Conservation (phyloP, 371 early-diverging fungal genomes). For the Mucor mucedo region DNA sequence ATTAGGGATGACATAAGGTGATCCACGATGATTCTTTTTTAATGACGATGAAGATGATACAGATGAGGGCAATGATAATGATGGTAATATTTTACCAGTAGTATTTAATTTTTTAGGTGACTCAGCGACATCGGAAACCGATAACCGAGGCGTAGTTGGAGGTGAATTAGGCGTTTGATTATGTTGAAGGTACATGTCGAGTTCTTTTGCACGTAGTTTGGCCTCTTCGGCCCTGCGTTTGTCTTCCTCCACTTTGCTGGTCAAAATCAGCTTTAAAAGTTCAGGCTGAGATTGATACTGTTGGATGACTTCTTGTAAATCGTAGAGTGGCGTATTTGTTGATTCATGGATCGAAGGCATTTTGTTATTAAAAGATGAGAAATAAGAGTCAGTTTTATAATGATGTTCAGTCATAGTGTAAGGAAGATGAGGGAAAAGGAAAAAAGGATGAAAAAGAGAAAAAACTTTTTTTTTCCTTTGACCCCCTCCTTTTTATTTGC, state of each 20-base stretch:
- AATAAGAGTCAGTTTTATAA: constrained; percentile 10
- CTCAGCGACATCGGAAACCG: not conserved
- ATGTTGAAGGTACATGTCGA: constrained; percentile 47
- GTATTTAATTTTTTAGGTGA: constrained; percentile 1
- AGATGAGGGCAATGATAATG: constrained; percentile 8
- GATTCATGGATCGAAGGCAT: constrained; percentile 2
- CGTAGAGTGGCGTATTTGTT: constrained; percentile 28
- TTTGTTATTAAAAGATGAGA: constrained; percentile 1
- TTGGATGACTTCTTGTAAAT: constrained; percentile 62
- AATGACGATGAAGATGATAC: not conserved
- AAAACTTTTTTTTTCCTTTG: constrained; percentile 9
- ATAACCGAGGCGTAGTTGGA: constrained; percentile 11
- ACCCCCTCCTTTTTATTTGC: constrained; percentile 4
- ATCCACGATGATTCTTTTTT: not conserved
- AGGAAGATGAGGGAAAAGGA: not conserved
- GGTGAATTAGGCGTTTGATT: constrained; percentile 12
- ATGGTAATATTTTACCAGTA: constrained; percentile 5
- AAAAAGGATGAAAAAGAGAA: constrained; percentile 1
- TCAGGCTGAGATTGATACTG: constrained; percentile 67
- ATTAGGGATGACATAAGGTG: constrained; percentile 17
- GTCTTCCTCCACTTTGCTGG: constrained; percentile 70
- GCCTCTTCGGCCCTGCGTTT: constrained; percentile 69
- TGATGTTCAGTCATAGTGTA: not conserved
- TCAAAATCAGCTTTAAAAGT: constrained; percentile 62
- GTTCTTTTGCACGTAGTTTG: constrained; percentile 58